Percentiles rank a stretch among this genome's conserved stretches.
phyloP scores from a whole-genome alignment of 148 eudicot species.

The Chenopodium quinoa region DNA sequence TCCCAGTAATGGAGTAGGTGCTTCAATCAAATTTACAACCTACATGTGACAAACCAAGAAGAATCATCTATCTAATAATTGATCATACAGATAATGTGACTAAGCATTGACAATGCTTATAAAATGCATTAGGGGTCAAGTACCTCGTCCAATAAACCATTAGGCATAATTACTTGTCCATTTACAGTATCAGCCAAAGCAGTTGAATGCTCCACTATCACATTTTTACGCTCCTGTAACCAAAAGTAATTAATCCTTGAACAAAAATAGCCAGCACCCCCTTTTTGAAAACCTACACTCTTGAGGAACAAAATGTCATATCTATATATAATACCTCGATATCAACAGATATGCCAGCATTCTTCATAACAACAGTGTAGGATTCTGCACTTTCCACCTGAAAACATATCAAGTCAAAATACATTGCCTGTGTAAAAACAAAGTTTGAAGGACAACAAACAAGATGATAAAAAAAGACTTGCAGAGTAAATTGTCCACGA shows the following conservation, averaged over 20 bases:
- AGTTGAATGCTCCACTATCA: conserved; percentile 59
- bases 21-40: conserved; percentile 97
- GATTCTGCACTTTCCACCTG: conserved; percentile 89
- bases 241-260: conserved; percentile 10
- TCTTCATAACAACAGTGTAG: conserved; percentile 53
- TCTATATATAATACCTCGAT: conserved; percentile 51
- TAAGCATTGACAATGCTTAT: neutral
- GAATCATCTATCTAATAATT: neutral
- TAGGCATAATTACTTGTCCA: conserved; percentile 61
- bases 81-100: neutral
- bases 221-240: conserved; percentile 73
- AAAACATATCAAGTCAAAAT: neutral
- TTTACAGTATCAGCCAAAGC: conserved; percentile 58
- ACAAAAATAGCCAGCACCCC: conserved; percentile 2
- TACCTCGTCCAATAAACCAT: conserved; percentile 89
- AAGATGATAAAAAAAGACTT: neutral
- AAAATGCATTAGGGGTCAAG: neutral
- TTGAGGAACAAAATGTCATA: neutral
- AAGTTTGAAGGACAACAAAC: neutral
- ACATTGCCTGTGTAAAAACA: neutral
- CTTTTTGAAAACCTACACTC: neutral
- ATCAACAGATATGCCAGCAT: conserved; percentile 72
- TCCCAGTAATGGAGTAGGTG: conserved; percentile 89
- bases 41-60: conserved; percentile 26
- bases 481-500: neutral